Conservation (phyloP, 176 grass and related monocot genomes). For the Oryza coarctata region DNA sequence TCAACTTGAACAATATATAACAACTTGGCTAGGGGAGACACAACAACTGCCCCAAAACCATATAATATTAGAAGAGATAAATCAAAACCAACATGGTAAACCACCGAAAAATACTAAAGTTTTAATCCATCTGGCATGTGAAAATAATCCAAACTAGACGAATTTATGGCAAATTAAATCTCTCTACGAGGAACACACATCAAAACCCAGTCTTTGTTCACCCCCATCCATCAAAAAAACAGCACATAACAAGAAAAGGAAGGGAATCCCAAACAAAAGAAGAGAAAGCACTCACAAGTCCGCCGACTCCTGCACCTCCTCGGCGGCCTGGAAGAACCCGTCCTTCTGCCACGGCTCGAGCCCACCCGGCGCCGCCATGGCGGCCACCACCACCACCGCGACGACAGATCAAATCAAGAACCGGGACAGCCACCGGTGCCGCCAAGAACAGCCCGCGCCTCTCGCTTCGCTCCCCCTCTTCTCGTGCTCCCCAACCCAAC, state of each 20-base stretch:
- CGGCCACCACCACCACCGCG: neutral
- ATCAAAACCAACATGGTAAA: conserved; percentile 16
- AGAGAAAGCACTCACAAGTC: conserved; percentile 57
- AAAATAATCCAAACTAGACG: too few species aligned
- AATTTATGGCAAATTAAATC: neutral
- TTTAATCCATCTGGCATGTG: too few species aligned
- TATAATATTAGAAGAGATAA: conserved; percentile 15
- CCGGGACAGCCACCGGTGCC: neutral
- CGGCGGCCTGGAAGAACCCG: conserved; percentile 74
- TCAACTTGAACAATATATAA: neutral
- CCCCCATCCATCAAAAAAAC: neutral
- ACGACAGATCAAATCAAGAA: conserved; percentile 29
- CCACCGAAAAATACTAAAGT: too few species aligned
- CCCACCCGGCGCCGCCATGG: conserved; percentile 58
- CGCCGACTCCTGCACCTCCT: conserved; percentile 87
- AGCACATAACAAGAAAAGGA: neutral
- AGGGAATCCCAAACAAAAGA: neutral
- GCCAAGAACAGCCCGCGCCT: neutral
- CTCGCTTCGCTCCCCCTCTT: neutral
- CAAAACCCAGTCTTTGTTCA: neutral
- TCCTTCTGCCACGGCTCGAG: conserved; percentile 94
- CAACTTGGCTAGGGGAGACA: neutral
- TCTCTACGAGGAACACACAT: neutral
- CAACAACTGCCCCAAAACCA: neutral
- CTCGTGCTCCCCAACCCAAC: too few species aligned